Conservation (phyloP, 202 grass and related monocot genomes). For the Panicum virgatum region DNA sequence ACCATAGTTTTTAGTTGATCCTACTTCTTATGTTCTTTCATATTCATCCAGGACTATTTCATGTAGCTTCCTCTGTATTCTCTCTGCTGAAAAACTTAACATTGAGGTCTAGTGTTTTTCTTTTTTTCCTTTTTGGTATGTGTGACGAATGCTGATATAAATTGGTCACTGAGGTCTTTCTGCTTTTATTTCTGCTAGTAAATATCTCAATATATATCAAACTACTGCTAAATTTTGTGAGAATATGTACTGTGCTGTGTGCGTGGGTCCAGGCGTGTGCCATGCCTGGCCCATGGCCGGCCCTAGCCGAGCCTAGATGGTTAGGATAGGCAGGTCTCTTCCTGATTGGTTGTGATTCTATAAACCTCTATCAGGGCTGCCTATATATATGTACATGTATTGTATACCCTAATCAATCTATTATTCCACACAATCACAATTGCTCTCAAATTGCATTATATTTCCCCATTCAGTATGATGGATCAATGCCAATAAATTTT, state of each 20-base stretch:
- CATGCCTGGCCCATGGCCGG: too few species aligned
- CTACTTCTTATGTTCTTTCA: slow-evolving; percentile 30
- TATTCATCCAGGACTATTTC: background rate
- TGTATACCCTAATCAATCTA: too few species aligned
- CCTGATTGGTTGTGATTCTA: too few species aligned
- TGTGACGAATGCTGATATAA: background rate
- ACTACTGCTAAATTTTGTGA: background rate
- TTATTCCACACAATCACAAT: too few species aligned
- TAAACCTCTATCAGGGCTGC: too few species aligned
- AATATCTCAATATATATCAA: background rate
- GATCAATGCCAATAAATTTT: background rate
- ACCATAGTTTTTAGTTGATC: slow-evolving; percentile 6
- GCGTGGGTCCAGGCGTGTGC: too few species aligned
- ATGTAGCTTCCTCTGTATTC: background rate
- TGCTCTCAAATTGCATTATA: background rate
- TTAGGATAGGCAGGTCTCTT: too few species aligned
- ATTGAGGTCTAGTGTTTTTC: background rate
- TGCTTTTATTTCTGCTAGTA: background rate
- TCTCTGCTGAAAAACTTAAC: slow-evolving; percentile 9
- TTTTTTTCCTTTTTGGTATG: background rate
- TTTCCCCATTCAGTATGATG: background rate
- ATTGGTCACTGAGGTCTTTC: background rate
- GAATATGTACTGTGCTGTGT: too few species aligned
- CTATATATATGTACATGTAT: too few species aligned
- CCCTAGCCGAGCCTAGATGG: too few species aligned